Evolutionary conservation across 2,329 filamentous ascomycete genomes (phyloP), one percentile per base, ranked within the genome.

Genomic region (Sporothrix curviconia): DNA sequence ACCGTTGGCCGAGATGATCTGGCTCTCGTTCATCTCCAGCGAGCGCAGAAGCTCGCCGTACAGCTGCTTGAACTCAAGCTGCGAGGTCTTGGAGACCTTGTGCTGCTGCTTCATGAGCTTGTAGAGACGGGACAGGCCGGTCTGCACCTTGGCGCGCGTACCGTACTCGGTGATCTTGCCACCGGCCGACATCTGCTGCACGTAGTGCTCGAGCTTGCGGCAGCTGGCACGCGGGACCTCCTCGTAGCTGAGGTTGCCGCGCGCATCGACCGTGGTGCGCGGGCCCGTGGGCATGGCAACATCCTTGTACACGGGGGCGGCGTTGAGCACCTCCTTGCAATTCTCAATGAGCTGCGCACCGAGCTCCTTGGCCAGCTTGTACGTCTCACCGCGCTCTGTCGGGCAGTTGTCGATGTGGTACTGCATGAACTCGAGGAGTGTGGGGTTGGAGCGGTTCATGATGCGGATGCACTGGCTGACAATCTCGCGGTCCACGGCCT

Each of bases 401-500:
- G 94, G 94, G 76, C 92, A 97, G 77, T 97, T 94, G 68, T 99
- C 94, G 68, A 99, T 99, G 76, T 99, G 94, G 67, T 99, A 97
- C 71, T 99, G 94, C 94, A 99, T 99, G 74, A 96, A 99, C 66
- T 99, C 92, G 59, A 99, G 82, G 1, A 99, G 84, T 36, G 90
- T 87, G 2, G 94, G 94, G 71, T 97, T 99, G 34, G 94, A 96
- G 62, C 94, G 89, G 78, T 96, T 99, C 94, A 99, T 99, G 75
- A 99, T 94, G 64, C 90, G 89, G 68, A 99, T 97, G 76, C 94
- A 99, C 71, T 92, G 92, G 74, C 92, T 96, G 70, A 99, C 94
- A 66, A 97, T 99, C 73, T 99, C 94, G 62, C 94, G 89, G 68
- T 99, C 94, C 40, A 99, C 89, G 51, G 86, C 90, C 77, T 94